These are phyloP conservation scores for Candida boidinii DNA, from an alignment of 805 yeast species.

Conservation along the genomic window DNA sequence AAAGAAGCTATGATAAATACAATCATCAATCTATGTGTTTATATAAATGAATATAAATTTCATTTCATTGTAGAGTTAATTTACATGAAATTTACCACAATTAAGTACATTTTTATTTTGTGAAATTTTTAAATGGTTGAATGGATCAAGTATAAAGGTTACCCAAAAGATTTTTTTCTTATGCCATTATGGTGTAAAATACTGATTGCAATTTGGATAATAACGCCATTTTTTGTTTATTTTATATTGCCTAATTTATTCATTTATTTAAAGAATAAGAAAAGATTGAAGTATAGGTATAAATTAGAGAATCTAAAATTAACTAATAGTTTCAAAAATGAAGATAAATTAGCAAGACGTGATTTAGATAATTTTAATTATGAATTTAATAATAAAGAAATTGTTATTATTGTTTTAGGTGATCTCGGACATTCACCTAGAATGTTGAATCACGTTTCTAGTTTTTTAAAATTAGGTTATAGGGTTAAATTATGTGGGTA, in stretches of 20 bases:
- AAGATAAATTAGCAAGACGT: no score
- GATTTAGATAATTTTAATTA: no score
- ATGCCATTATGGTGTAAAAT: constrained; percentile 30
- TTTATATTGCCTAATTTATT: constrained; percentile 29
- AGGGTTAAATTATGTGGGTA: constrained; percentile 84
- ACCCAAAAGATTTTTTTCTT: constrained; percentile 2
- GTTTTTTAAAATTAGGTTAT: constrained; percentile 63
- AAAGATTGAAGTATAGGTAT: constrained; percentile 5
- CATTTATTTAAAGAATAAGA: constrained; percentile 7
- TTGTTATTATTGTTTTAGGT: constrained; percentile 78
- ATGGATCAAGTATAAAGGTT: constrained; percentile 17
- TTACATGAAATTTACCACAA: no score
- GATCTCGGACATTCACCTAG: constrained; percentile 94
- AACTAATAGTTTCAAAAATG: no score
- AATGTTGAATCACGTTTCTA: constrained; percentile 82
- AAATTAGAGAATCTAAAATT: no score
- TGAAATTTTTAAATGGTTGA: no score
- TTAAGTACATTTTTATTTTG: no score
- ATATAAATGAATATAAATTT: no score
- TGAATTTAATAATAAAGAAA: constrained; percentile 38
- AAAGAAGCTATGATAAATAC: no score
- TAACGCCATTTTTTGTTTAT: constrained; percentile 36
- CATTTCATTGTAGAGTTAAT: no score
- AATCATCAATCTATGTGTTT: no score
- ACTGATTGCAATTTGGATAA: constrained; percentile 35